Evolutionary conservation across 306 rosid genomes (phyloP).

Genomic region (Inga oerstediana): DNA sequence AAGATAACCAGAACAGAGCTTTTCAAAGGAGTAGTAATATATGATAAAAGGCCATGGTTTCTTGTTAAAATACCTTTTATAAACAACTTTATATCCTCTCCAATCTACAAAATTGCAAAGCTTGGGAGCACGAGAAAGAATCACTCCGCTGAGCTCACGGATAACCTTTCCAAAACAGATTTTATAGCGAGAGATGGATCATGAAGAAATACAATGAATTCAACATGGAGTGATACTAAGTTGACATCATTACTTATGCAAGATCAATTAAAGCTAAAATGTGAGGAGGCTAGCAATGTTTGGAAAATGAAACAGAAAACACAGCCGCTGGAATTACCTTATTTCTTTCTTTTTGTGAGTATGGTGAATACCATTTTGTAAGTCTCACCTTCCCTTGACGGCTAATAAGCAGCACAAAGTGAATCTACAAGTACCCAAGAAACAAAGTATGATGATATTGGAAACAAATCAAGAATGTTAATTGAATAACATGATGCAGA

Average conservation of each 20-base stretch:
- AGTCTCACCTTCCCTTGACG: slow-evolving; percentile 96
- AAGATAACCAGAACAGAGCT: slow-evolving; percentile 5
- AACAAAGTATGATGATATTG: slow-evolving; percentile 25
- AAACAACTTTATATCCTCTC: slow-evolving; percentile 92
- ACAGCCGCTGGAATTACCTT: slow-evolving; percentile 52
- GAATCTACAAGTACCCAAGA: slow-evolving; percentile 56
- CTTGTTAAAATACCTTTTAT: slow-evolving; percentile 64
- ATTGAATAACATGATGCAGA: not conserved
- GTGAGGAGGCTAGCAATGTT: not conserved
- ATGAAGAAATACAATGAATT: slow-evolving; percentile 4
- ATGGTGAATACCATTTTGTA: slow-evolving; percentile 96
- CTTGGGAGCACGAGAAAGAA: slow-evolving; percentile 86
- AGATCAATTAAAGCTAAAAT: not conserved
- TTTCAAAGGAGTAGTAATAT: slow-evolving; percentile 5
- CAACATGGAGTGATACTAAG: slow-evolving; percentile 3
- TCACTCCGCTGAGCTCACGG: slow-evolving; percentile 88
- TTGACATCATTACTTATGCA: not conserved
- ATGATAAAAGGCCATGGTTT: not conserved
- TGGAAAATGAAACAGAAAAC: not conserved
- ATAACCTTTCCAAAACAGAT: slow-evolving; percentile 46
- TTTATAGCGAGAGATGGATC: slow-evolving; percentile 2
- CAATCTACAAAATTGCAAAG: slow-evolving; percentile 95
- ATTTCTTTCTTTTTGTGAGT: slow-evolving; percentile 84
- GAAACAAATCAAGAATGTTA: slow-evolving; percentile 2
- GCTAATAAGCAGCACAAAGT: slow-evolving; percentile 86